Evolutionary conservation across 768 basidiomycete species (phyloP).

Genomic region (Sarcodon aspratus): DNA sequence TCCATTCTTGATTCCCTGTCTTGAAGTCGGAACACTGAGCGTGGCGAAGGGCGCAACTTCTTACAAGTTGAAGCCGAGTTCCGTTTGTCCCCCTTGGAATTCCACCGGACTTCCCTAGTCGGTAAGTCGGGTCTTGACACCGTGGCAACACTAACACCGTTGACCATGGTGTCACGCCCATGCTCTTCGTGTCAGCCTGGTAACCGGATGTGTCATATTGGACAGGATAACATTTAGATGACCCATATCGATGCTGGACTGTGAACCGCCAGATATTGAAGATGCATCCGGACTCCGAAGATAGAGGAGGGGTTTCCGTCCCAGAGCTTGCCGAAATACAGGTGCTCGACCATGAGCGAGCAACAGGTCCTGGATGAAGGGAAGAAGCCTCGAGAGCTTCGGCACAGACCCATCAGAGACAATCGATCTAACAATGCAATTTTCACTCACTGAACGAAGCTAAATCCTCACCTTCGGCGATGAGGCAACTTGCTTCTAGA

Average conservation of each 20-base stretch:
- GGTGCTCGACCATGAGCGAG: slow-evolving; percentile 60
- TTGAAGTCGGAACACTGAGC: no score
- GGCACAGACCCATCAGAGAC: slow-evolving; percentile 6
- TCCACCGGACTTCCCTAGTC: no score
- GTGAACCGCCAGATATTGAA: slow-evolving; percentile 61
- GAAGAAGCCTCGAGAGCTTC: slow-evolving; percentile 39
- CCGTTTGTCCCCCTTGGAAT: no score
- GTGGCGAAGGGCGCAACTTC: no score
- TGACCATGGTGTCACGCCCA: no score
- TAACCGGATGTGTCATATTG: slow-evolving; percentile 37
- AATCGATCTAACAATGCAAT: not conserved
- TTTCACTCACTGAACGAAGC: slow-evolving; percentile 37
- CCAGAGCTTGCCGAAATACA: slow-evolving; percentile 53
- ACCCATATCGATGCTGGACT: slow-evolving; percentile 66
- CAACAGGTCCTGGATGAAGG: slow-evolving; percentile 35
- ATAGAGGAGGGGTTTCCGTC: slow-evolving; percentile 60
- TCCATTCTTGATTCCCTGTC: no score
- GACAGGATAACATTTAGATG: slow-evolving; percentile 47
- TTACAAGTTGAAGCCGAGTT: no score
- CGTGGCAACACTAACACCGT: no score
- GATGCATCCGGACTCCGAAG: slow-evolving; percentile 57
- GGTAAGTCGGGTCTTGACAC: no score
- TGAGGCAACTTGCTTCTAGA: slow-evolving; percentile 52
- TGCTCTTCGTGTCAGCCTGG: slow-evolving; percentile 26
- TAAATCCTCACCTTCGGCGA: slow-evolving; percentile 57